phyloP scores from a whole-genome alignment of 352 stramenopile genomes.

The Paralagenidium karlingii region DNA sequence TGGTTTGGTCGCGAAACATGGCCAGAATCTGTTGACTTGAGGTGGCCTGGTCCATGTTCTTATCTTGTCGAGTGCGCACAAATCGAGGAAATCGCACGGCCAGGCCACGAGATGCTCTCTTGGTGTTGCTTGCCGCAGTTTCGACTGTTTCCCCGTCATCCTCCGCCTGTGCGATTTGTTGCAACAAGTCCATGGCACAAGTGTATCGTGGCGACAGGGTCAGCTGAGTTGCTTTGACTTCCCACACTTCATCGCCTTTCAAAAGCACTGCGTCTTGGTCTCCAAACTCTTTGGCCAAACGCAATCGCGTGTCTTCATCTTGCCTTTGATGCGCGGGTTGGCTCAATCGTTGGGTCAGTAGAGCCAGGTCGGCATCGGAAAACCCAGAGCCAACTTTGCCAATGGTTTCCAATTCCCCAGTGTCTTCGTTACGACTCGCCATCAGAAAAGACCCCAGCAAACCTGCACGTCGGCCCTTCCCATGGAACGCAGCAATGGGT shows the following conservation, averaged over 20 bases:
- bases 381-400: slow-evolving; percentile 96
- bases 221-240: slow-evolving; percentile 98
- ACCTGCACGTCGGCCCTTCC: slow-evolving; percentile 89
- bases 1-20: too few species aligned
- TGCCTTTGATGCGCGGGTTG: too few species aligned
- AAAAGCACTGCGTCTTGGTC: slow-evolving; percentile 37
- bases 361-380: slow-evolving; percentile 89
- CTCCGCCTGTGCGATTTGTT: background rate
- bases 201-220: slow-evolving; percentile 93
- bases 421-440: slow-evolving; percentile 90
- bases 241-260: slow-evolving; percentile 88
- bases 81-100: slow-evolving; percentile 98
- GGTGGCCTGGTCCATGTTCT: slow-evolving; percentile 91
- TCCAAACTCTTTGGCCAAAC: background rate
- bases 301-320: background rate
- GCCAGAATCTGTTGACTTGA: slow-evolving; percentile 93
- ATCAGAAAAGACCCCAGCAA: slow-evolving; percentile 97
- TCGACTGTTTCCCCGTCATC: slow-evolving; percentile 1
- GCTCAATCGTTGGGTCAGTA: slow-evolving; percentile 37
- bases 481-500: slow-evolving; percentile 96
- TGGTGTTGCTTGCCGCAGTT: slow-evolving; percentile 1
- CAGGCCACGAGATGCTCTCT: too few species aligned
- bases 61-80: slow-evolving; percentile 92
- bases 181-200: slow-evolving; percentile 38
- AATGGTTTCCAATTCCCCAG: slow-evolving; percentile 75